phyloP scores from a whole-genome alignment of 176 grass and related monocot genomes.

The Secale cereale region DNA sequence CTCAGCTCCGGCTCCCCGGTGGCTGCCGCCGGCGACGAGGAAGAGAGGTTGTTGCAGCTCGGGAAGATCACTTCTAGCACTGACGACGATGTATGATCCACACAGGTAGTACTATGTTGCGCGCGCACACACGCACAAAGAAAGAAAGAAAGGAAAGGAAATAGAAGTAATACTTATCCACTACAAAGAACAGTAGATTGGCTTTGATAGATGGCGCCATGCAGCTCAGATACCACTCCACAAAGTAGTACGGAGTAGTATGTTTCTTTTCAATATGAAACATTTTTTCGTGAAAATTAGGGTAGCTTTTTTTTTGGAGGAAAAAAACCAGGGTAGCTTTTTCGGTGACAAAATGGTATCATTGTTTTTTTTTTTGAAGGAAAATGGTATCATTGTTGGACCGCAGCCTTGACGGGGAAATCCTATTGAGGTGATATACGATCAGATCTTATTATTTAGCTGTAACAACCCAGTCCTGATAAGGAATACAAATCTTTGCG shows the following conservation, averaged over 20 bases:
- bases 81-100: conserved; percentile 9
- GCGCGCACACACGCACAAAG: neutral
- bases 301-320: no score
- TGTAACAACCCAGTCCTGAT: no score
- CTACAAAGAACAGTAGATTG: neutral
- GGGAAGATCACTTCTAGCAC: conserved; percentile 35
- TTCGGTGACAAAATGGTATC: conserved; percentile 9
- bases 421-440: no score
- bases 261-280: no score
- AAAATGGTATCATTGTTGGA: neutral
- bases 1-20: conserved; percentile 2
- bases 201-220: no score
- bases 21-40: neutral
- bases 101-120: neutral
- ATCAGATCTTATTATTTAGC: no score
- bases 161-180: neutral
- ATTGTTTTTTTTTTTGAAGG: neutral
- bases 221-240: no score
- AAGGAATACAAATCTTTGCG: no score
- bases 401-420: no score
- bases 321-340: neutral
- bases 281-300: no score
- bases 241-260: no score
- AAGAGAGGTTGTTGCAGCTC: conserved; percentile 62
- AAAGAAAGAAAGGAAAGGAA: neutral